These are phyloP conservation scores for Neofusicoccum parvum DNA, from an alignment of 2,329 filamentous ascomycete genomes.

Conservation along the genomic window DNA sequence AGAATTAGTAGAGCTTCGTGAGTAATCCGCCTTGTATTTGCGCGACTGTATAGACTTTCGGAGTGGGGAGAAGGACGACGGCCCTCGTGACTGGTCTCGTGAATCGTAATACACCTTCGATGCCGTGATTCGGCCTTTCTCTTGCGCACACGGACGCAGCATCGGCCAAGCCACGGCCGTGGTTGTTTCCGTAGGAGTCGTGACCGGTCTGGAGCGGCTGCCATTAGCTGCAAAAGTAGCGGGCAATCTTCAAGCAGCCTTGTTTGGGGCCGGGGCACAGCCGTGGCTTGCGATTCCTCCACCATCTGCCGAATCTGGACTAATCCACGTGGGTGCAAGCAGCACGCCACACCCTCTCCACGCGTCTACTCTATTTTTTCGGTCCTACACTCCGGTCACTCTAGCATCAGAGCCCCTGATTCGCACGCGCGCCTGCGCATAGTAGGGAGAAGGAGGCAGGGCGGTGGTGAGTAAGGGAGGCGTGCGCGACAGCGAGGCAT, in stretches of 20 bases:
- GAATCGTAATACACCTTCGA: neutral
- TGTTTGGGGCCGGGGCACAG: neutral
- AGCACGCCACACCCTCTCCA: neutral
- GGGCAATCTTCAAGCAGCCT: neutral
- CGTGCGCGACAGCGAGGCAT: slow-evolving; percentile 1
- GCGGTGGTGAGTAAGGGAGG: neutral
- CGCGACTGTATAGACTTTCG: neutral
- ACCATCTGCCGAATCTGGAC: neutral
- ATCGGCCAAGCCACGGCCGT: neutral
- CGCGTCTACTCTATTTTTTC: neutral
- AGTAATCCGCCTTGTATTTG: neutral
- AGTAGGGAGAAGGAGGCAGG: neutral
- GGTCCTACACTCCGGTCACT: neutral
- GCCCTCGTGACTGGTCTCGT: neutral
- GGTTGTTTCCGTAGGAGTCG: neutral
- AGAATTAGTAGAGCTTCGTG: neutral
- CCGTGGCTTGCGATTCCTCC: neutral
- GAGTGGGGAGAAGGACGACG: neutral
- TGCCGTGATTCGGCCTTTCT: slow-evolving; percentile 11
- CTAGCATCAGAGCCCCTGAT: neutral
- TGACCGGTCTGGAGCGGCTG: neutral
- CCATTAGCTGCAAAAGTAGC: neutral
- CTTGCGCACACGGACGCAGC: neutral
- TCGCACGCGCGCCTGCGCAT: neutral
- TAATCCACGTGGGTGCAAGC: slow-evolving; percentile 2